Conservation (phyloP, 2,329 filamentous ascomycete genomes). For the Talaromyces amestolkiae region DNA sequence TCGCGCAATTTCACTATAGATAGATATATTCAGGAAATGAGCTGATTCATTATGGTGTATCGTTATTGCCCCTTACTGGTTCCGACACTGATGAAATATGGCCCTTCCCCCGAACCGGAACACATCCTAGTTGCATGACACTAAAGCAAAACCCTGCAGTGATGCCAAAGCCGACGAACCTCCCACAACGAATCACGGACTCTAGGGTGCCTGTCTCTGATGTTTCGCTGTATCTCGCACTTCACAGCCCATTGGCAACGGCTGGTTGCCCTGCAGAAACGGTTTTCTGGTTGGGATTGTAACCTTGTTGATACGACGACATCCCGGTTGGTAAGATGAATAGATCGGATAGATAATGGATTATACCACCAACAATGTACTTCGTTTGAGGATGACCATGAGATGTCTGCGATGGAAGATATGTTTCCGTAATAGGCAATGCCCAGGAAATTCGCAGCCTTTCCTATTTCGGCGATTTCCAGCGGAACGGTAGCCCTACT, state of each 20-base stretch:
- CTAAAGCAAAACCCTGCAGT: not conserved
- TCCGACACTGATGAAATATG: not conserved
- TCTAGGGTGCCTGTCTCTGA: not conserved
- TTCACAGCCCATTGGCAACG: slow-evolving; percentile 1
- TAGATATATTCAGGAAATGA: not conserved
- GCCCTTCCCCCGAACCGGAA: not conserved
- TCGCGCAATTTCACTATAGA: not conserved
- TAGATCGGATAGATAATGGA: not conserved
- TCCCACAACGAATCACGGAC: not conserved
- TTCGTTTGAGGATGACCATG: not conserved
- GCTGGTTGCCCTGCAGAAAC: not conserved
- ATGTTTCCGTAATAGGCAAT: not conserved
- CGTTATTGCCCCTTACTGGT: not conserved
- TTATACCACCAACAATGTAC: too few relatives aligned
- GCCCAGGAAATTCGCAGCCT: not conserved
- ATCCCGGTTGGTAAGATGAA: not conserved
- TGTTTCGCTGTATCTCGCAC: not conserved
- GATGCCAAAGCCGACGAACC: not conserved
- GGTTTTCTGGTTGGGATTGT: not conserved
- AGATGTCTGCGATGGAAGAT: not conserved
- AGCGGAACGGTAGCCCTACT: not conserved
- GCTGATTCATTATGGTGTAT: not conserved
- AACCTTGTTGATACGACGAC: not conserved
- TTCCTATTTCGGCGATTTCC: not conserved
- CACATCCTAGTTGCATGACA: not conserved